Evolutionary conservation across 768 basidiomycete genomes (phyloP).

Genomic region (Asterophora lycoperdoides): DNA sequence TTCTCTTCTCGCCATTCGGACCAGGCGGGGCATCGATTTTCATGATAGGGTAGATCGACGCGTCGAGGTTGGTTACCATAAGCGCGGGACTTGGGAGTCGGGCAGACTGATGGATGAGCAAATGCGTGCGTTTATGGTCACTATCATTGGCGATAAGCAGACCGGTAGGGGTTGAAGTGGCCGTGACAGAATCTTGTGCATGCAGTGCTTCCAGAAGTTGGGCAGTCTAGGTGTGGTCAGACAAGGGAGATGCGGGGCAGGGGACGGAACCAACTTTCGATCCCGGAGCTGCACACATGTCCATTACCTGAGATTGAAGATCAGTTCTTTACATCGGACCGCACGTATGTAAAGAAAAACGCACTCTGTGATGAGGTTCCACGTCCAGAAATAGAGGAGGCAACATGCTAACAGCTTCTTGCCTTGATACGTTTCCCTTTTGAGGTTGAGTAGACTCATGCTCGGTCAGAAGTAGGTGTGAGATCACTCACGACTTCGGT

Average conservation of each 20-base stretch:
- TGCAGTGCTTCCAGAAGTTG: conserved; percentile 96
- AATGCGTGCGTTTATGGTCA: conserved; percentile 89
- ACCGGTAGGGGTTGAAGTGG: conserved; percentile 72
- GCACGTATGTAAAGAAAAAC: neutral
- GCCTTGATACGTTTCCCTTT: conserved; percentile 92
- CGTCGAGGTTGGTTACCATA: conserved; percentile 96
- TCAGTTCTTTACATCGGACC: neutral
- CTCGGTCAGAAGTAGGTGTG: neutral
- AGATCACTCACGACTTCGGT: conserved; percentile 82
- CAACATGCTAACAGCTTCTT: conserved; percentile 99
- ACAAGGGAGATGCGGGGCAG: neutral
- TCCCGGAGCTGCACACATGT: conserved; percentile 98
- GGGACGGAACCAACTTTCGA: conserved; percentile 62
- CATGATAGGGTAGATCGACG: conserved; percentile 76
- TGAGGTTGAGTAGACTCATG: neutral
- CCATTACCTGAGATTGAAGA: conserved; percentile 58
- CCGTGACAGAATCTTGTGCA: conserved; percentile 60
- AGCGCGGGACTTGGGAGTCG: conserved; percentile 87
- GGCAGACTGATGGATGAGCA: conserved; percentile 96
- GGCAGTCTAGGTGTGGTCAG: conserved; percentile 59
- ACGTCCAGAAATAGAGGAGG: conserved; percentile 94
- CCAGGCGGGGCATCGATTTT: conserved; percentile 39
- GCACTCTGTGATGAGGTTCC: conserved; percentile 81
- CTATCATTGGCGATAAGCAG: conserved; percentile 94
- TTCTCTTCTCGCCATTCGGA: conserved; percentile 28